phyloP scores from a whole-genome alignment of 2,329 filamentous ascomycete genomes.

The Sclerotinia sclerotiorum region DNA sequence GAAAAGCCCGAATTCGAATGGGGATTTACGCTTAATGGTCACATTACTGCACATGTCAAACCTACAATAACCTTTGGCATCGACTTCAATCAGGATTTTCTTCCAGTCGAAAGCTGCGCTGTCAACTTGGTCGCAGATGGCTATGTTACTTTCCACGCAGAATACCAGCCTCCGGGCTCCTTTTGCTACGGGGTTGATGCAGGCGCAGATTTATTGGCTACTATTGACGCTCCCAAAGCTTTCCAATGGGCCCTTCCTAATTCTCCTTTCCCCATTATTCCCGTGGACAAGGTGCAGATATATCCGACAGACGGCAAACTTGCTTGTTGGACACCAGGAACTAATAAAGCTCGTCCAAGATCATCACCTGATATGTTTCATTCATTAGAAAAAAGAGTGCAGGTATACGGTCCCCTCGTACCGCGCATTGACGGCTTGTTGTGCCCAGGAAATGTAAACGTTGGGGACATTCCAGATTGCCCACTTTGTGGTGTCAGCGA shows the following conservation, averaged over 20 bases:
- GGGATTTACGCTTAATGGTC: not conserved
- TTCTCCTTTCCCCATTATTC: not conserved
- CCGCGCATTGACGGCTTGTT: not conserved
- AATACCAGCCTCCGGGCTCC: not conserved
- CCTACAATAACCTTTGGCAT: constrained; percentile 12
- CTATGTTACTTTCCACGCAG: constrained; percentile 7
- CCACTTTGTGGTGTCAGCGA: not conserved
- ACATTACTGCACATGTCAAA: constrained; percentile 15
- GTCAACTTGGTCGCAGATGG: constrained; percentile 15
- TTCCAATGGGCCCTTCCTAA: not conserved
- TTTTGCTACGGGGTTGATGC: constrained; percentile 9
- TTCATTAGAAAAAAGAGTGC: not conserved
- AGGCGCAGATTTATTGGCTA: not conserved
- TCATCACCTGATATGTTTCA: not conserved
- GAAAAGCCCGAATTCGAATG: constrained; percentile 9
- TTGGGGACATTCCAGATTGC: not conserved
- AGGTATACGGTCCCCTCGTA: not conserved
- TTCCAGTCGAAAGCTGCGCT: not conserved
- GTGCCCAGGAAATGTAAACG: not conserved
- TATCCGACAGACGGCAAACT: not conserved
- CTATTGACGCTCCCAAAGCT: not conserved
- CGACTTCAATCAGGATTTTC: constrained; percentile 17
- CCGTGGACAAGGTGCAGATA: not conserved
- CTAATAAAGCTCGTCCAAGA: not conserved
- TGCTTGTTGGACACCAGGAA: not conserved